Conservation (phyloP, 495 filamentous ascomycete species). For the Aspergillus hancockii region DNA sequence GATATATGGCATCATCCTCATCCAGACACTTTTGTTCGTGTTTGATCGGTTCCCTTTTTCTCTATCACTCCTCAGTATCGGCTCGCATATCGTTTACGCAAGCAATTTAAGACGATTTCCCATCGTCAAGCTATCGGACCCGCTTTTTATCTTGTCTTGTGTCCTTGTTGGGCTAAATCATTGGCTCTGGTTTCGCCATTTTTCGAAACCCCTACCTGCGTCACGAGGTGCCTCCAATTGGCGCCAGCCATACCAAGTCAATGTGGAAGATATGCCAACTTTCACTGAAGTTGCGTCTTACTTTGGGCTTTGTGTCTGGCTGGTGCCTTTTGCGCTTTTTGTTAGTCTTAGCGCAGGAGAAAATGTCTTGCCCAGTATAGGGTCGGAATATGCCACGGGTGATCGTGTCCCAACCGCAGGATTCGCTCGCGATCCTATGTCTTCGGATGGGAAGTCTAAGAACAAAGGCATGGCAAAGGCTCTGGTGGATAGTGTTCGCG, state of each 20-base stretch:
- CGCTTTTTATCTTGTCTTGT: constrained; percentile 83
- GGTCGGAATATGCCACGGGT: constrained; percentile 64
- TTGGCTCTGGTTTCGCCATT: constrained; percentile 94
- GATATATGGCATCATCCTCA: constrained; percentile 78
- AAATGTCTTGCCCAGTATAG: constrained; percentile 90
- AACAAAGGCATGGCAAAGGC: constrained; percentile 89
- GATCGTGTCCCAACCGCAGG: constrained; percentile 49
- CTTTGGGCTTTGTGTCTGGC: constrained; percentile 95
- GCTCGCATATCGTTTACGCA: constrained; percentile 83
- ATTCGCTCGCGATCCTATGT: constrained; percentile 32
- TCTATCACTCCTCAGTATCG: constrained; percentile 72
- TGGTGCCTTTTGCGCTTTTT: constrained; percentile 93
- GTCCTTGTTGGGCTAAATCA: constrained; percentile 88
- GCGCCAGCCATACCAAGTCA: constrained; percentile 59
- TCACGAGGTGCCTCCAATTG: constrained; percentile 33
- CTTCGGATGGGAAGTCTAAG: constrained; percentile 52
- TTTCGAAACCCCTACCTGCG: constrained; percentile 59
- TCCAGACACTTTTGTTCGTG: constrained; percentile 72
- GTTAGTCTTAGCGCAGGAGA: constrained; percentile 90
- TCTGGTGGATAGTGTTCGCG: constrained; percentile 73
- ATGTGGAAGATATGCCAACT: constrained; percentile 62
- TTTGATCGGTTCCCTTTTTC: constrained; percentile 82
- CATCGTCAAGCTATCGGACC: constrained; percentile 84
- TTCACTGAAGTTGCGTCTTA: constrained; percentile 96
- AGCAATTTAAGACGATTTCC: constrained; percentile 88